phyloP scores from a whole-genome alignment of 345 rosid species.

The Gossypium longicalyx region DNA sequence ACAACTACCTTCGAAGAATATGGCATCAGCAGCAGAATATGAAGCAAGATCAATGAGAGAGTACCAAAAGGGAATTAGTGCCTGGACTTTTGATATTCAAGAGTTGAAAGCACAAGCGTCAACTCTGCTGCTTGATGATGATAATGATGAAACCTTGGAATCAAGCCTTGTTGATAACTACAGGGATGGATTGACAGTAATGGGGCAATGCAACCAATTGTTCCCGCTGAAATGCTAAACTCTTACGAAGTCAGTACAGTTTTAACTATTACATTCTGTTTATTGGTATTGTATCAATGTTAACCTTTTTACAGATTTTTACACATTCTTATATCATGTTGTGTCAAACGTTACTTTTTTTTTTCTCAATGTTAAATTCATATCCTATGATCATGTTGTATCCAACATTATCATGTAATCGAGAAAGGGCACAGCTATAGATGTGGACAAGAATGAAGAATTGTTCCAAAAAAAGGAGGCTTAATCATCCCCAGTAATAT shows the following conservation, averaged over 20 bases:
- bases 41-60: not conserved
- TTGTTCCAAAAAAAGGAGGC: not conserved
- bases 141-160: constrained; percentile 42
- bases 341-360: too few relatives aligned
- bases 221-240: not conserved
- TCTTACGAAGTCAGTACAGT: not conserved
- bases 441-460: not conserved
- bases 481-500: not conserved
- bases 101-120: constrained; percentile 93
- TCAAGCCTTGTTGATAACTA: constrained; percentile 30
- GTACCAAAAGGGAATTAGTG: constrained; percentile 35
- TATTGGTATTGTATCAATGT: not conserved
- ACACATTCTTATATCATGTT: not conserved
- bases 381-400: too few relatives aligned
- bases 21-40: not conserved
- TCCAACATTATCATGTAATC: not conserved
- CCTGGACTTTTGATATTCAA: constrained; percentile 86
- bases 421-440: not conserved
- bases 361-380: too few relatives aligned
- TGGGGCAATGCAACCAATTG: not conserved
- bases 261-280: not conserved
- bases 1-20: not conserved
- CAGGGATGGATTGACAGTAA: not conserved
- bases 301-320: not conserved
- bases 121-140: constrained; percentile 64